Base-by-base conservation (phyloP, 169 alveolate species). In the Cryptosporidium meleagridis region DNA sequence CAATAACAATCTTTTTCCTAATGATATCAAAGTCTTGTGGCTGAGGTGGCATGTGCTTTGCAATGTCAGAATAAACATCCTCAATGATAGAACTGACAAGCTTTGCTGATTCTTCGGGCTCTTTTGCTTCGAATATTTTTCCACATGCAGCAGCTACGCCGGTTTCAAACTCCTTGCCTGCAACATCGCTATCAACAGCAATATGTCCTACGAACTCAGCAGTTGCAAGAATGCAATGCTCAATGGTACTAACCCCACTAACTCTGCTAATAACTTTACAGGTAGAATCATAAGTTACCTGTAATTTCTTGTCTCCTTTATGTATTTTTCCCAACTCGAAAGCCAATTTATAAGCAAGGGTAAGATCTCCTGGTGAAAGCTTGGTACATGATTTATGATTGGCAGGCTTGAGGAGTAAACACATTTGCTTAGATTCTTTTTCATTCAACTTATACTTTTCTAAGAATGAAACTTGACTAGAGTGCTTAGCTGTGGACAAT, bases 21-120 rank as follows among this genome's bases (percentile, higher is more conserved):
- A 80, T 65, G 37, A 44, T 1, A 59, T 80, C 89, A 29, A n/a
- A 62, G 12, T 80, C 89, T 18, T 44, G 73, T 62, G 89, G 53
- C 29, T 80, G 65, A 16, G 89, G 89, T 41, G 89, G 89, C 89
- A 80, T 80, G 65, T 62, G 52, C 44, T 80, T 80, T 21, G 89
- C 73, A 62, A 80, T 80, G 41, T 80, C 89, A n/a, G 80, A 62
- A 39, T 80, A 80, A 18, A 80, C 70, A 9, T 80, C 89, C n/a
- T 35, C 75, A 80, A 62, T 80, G 18, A 80, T 80, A 26, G 69
- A 61, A 3, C n/a, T n/a, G 10, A 62, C 75, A 0, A 62, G 39
- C 31, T 44, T 33, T 21, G 21, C 1, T 23, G 67, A 37, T 29
- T 80, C 89, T 80, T 62, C 52, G 3, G 89, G 75, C 29, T 80